Evolutionary conservation across 108 stramenopile species (phyloP).

Genomic region (Discostella stelligeroides): DNA sequence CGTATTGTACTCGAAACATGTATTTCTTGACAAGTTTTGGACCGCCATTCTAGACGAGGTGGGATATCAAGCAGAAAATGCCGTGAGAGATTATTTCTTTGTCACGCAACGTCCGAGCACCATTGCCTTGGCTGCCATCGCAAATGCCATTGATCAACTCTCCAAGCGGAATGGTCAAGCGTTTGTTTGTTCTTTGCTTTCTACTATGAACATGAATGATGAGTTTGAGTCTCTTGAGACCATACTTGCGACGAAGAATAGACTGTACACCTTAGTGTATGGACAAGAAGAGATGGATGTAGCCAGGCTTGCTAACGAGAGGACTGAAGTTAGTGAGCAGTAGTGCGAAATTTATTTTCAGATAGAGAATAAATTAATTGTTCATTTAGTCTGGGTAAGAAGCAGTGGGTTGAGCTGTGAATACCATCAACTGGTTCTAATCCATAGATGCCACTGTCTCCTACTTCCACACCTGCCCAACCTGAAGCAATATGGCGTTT

Average conservation of each 20-base stretch:
- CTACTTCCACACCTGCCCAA: no score
- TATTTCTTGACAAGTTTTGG: conserved; percentile 1
- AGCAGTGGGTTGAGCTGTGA: no score
- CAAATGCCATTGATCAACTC: conserved; percentile 45
- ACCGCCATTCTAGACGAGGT: conserved; percentile 29
- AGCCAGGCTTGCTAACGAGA: no score
- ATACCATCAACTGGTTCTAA: no score
- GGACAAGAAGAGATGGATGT: no score
- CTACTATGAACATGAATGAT: background rate
- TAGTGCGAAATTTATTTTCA: no score
- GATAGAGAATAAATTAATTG: no score
- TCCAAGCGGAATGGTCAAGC: background rate
- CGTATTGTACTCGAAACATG: conserved; percentile 5
- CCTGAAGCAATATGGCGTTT: no score
- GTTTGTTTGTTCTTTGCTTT: background rate
- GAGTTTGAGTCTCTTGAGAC: background rate
- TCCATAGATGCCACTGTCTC: no score
- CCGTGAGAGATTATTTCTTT: conserved; percentile 38
- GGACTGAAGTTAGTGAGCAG: no score
- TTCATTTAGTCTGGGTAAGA: no score
- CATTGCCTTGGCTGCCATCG: conserved; percentile 41
- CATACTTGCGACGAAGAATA: background rate
- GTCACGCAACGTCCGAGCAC: conserved; percentile 21
- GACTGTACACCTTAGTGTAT: background rate
- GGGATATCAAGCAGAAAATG: conserved; percentile 40